These are phyloP conservation scores for Albugo laibachii DNA, from an alignment of 352 stramenopile genomes.

Conservation along the genomic window DNA sequence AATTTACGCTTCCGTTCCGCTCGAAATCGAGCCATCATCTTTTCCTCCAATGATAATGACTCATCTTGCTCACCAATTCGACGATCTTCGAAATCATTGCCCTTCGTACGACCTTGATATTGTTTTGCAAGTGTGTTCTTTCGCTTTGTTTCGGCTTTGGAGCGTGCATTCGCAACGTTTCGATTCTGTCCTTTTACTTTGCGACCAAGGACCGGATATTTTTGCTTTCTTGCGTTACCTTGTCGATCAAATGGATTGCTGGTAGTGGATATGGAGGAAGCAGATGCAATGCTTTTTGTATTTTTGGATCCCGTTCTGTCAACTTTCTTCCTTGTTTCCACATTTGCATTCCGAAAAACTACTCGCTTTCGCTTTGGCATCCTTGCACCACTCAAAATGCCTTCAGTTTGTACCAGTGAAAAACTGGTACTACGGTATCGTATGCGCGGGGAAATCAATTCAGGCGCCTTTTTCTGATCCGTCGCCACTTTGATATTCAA, in stretches of 20 bases:
- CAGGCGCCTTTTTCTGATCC: too few species aligned
- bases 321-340: too few species aligned
- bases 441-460: too few species aligned
- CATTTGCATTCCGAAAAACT: too few species aligned
- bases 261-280: too few species aligned
- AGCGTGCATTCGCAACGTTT: conserved; percentile 70
- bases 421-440: too few species aligned
- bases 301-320: too few species aligned
- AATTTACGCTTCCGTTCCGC: conserved; percentile 74
- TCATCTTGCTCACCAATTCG: conserved; percentile 70
- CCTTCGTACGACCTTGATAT: conserved; percentile 69
- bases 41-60: conserved; percentile 79
- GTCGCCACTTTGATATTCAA: too few species aligned
- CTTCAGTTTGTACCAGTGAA: too few species aligned
- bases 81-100: conserved; percentile 76
- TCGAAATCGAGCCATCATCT: conserved; percentile 84
- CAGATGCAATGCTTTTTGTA: too few species aligned
- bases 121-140: conserved; percentile 72
- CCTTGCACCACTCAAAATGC: too few species aligned
- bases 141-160: conserved; percentile 64
- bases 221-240: conserved; percentile 52
- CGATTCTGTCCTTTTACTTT: conserved; percentile 75
- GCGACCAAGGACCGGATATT: conserved; percentile 81
- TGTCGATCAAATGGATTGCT: conserved; percentile 81
- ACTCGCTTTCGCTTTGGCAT: too few species aligned